phyloP scores from a whole-genome alignment of 805 yeast species.

The Ogataea parapolymorpha region DNA sequence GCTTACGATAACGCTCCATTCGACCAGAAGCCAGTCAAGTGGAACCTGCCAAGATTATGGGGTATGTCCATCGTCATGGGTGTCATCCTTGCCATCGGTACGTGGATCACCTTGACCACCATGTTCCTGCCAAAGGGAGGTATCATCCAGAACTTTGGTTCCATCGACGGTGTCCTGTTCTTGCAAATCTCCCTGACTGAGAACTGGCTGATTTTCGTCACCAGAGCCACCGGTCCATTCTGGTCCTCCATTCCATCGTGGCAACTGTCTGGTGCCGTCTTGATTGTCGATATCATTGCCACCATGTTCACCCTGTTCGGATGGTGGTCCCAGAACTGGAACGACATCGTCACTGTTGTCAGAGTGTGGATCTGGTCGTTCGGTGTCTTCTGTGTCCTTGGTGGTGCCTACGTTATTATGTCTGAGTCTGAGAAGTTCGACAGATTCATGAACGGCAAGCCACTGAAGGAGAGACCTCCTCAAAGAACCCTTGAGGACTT shows the following conservation, averaged over 20 bases:
- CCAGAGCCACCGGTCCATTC: conserved; percentile 98
- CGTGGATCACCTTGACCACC: conserved; percentile 93
- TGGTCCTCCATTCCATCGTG: conserved; percentile 96
- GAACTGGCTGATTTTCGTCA: conserved; percentile 95
- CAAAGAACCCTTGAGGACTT: conserved; percentile 80
- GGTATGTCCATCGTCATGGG: conserved; percentile 92
- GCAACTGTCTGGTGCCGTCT: conserved; percentile 94
- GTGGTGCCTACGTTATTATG: conserved; percentile 96
- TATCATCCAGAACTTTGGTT: conserved; percentile 95
- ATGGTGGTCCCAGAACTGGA: conserved; percentile 98
- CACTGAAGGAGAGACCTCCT: conserved; percentile 51
- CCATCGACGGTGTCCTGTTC: conserved; percentile 89
- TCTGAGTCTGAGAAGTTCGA: conserved; percentile 76
- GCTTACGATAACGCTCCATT: conserved; percentile 97
- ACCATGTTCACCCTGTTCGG: conserved; percentile 92
- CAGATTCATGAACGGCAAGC: conserved; percentile 80
- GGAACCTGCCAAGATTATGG: conserved; percentile 97
- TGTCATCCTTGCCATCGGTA: conserved; percentile 79
- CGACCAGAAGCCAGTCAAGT: conserved; percentile 89
- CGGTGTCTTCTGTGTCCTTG: conserved; percentile 95
- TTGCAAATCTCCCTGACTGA: conserved; percentile 92
- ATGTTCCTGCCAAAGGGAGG: conserved; percentile 90
- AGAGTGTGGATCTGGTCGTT: conserved; percentile 94
- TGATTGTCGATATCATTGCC: conserved; percentile 84
- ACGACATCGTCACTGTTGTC: conserved; percentile 91